Percentiles rank a stretch among this genome's conserved stretches.
Conservation (phyloP, 768 basidiomycete species). For the Royoungia palumana region DNA sequence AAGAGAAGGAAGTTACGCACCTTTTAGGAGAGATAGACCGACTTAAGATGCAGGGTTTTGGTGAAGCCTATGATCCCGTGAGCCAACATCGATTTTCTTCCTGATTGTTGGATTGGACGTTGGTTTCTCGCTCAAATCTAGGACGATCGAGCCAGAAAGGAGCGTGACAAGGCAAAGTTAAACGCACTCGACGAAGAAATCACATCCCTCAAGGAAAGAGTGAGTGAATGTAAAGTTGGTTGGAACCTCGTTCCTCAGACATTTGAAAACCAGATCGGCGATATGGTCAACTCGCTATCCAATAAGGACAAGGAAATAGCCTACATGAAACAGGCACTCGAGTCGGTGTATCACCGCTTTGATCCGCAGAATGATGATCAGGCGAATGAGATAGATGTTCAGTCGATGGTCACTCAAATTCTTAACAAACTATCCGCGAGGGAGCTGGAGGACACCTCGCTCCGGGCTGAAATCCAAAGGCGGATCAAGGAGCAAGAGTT, state of each 20-base stretch:
- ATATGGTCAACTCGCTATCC: slow-evolving; percentile 45
- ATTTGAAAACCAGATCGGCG: slow-evolving; percentile 42
- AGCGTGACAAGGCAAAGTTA: slow-evolving; percentile 73
- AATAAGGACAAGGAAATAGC: slow-evolving; percentile 70
- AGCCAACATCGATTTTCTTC: slow-evolving; percentile 18
- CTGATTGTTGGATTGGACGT: background rate
- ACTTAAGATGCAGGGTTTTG: slow-evolving; percentile 54
- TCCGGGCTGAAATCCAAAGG: slow-evolving; percentile 48
- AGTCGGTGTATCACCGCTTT: slow-evolving; percentile 83
- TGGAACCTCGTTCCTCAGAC: background rate
- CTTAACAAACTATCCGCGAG: slow-evolving; percentile 68
- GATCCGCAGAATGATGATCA: slow-evolving; percentile 46
- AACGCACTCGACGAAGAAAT: slow-evolving; percentile 73
- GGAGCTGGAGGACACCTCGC: slow-evolving; percentile 57
- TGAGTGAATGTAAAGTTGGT: slow-evolving; percentile 27
- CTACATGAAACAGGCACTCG: slow-evolving; percentile 81
- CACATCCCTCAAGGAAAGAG: slow-evolving; percentile 65
- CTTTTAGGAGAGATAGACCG: slow-evolving; percentile 70
- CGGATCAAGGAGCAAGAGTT: slow-evolving; percentile 66
- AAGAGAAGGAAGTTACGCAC: slow-evolving; percentile 80
- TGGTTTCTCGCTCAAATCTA: slow-evolving; percentile 23
- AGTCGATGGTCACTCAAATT: slow-evolving; percentile 63
- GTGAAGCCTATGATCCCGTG: slow-evolving; percentile 59
- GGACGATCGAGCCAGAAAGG: slow-evolving; percentile 73
- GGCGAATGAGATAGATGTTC: slow-evolving; percentile 57